These are phyloP conservation scores for Escallonia rubra DNA, from an alignment of 129 eudicot genomes.

Conservation along the genomic window DNA sequence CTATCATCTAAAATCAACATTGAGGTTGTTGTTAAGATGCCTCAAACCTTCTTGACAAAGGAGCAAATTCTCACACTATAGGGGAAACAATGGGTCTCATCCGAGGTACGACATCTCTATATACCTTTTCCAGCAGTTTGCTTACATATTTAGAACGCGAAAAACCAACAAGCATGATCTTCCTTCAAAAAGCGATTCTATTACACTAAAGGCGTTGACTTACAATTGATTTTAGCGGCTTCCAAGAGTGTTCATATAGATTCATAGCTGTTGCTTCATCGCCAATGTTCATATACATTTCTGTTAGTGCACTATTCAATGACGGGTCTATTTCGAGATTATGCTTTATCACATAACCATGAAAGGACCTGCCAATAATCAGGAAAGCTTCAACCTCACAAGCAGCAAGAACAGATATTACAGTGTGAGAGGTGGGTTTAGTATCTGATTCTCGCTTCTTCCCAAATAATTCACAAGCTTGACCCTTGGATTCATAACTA, in stretches of 20 bases:
- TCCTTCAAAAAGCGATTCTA: too few relatives aligned
- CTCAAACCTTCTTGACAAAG: too few relatives aligned
- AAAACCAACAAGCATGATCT: too few relatives aligned
- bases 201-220: too few relatives aligned
- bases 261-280: conserved; percentile 33
- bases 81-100: too few relatives aligned
- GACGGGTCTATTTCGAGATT: conserved; percentile 31
- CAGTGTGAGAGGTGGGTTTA: conserved; percentile 44
- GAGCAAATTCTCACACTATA: too few relatives aligned
- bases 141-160: too few relatives aligned
- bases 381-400: conserved; percentile 16
- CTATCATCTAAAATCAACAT: too few relatives aligned
- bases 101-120: too few relatives aligned
- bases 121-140: too few relatives aligned
- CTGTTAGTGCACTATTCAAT: conserved; percentile 45
- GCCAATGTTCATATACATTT: conserved; percentile 51
- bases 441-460: conserved; percentile 30
- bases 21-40: too few relatives aligned
- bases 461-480: conserved; percentile 35
- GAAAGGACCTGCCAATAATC: conserved; percentile 39
- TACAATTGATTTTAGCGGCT: too few relatives aligned
- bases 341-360: conserved; percentile 40
- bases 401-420: conserved; percentile 30
- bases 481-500: conserved; percentile 20
- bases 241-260: conserved; percentile 32